Evolutionary conservation across 2,329 filamentous ascomycete genomes (phyloP).

Genomic region (Fusarium veterinarium): DNA sequence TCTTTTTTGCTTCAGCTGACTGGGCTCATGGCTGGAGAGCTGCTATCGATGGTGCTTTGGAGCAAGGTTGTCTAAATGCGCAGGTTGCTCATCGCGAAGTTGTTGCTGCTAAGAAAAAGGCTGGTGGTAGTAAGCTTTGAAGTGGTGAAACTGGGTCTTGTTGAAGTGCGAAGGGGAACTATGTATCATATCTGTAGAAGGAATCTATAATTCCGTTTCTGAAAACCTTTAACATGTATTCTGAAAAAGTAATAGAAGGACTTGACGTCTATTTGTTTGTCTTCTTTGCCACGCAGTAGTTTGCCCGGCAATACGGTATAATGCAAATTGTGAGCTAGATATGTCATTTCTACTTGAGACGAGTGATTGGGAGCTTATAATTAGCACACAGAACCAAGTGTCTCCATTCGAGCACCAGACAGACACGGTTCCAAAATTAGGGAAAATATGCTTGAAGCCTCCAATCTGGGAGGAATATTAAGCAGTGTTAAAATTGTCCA

Average conservation of each 20-base stretch:
- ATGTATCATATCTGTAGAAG: neutral
- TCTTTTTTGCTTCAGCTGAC: neutral
- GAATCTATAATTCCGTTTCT: neutral
- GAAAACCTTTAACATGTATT: neutral
- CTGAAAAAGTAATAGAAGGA: neutral
- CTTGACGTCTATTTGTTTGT: neutral
- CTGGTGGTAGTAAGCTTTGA: neutral
- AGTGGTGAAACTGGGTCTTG: accelerated
- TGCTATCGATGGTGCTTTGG: neutral
- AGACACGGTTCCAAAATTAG: no score
- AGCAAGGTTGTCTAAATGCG: neutral
- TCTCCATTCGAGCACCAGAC: no score
- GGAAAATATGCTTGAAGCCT: no score
- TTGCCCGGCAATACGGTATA: no score
- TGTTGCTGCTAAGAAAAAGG: neutral
- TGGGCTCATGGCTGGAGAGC: neutral
- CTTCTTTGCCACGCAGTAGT: no score
- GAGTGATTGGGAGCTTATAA: neutral
- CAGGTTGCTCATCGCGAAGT: neutral
- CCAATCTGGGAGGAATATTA: no score
- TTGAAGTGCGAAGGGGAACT: accelerated
- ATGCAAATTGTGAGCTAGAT: neutral
- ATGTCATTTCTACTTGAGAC: neutral
- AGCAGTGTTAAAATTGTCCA: no score
- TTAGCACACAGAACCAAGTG: no score